phyloP scores from a whole-genome alignment of 2,329 filamentous ascomycete species.

The Exophiala dermatitidis region DNA sequence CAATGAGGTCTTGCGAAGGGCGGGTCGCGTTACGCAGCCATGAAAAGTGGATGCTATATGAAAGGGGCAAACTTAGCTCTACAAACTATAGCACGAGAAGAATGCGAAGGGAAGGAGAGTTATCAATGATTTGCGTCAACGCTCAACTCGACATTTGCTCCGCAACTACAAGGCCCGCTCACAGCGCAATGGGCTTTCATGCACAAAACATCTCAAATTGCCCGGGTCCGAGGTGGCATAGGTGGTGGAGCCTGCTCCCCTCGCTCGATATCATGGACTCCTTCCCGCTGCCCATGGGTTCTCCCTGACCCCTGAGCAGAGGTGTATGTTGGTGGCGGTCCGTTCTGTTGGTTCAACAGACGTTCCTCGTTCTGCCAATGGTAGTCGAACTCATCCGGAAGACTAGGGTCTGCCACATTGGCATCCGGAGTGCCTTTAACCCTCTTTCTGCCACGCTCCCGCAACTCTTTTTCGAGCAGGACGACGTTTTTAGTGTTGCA shows the following conservation, averaged over 20 bases:
- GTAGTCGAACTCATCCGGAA: constrained; percentile 28
- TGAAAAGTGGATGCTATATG: too few relatives aligned
- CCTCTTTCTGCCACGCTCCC: constrained; percentile 35
- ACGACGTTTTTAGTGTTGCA: constrained; percentile 44
- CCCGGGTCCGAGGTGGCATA: constrained; percentile 22
- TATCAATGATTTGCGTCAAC: not conserved
- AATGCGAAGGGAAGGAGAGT: too few relatives aligned
- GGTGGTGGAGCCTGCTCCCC: constrained; percentile 15
- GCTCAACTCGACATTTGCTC: not conserved
- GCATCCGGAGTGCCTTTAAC: constrained; percentile 28
- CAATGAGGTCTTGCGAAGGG: too few relatives aligned
- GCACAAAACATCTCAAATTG: not conserved
- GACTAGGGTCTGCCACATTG: constrained; percentile 32
- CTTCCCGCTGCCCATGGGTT: constrained; percentile 28
- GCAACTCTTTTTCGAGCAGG: constrained; percentile 40
- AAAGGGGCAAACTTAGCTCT: too few relatives aligned
- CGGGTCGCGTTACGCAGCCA: too few relatives aligned
- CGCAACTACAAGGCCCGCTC: not conserved
- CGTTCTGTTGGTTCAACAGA: constrained; percentile 21
- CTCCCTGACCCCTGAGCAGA: constrained; percentile 26
- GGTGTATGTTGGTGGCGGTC: constrained; percentile 23
- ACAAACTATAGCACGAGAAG: too few relatives aligned
- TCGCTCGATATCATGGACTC: constrained; percentile 26
- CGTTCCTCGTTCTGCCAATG: constrained; percentile 25
- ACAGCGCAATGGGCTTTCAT: not conserved